Conservation (phyloP, 2,329 filamentous ascomycete species). For the Ophiognomonia clavigignenti-juglandacearum region DNA sequence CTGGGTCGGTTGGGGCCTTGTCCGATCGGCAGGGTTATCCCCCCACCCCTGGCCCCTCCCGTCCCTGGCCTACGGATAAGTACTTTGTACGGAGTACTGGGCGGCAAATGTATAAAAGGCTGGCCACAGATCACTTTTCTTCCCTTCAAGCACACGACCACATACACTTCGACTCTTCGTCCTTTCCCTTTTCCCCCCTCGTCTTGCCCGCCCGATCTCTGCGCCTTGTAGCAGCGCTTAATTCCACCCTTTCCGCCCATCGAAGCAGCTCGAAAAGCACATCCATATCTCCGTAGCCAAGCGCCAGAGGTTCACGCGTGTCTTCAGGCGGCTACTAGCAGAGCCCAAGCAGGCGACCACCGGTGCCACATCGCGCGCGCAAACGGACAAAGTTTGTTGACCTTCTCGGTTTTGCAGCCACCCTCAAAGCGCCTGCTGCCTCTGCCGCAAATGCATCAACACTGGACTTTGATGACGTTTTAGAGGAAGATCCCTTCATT, state of each 20-base stretch:
- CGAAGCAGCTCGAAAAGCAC: neutral
- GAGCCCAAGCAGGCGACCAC: conserved; percentile 8
- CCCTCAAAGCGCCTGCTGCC: neutral
- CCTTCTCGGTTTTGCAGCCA: conserved; percentile 3
- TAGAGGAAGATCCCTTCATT: conserved; percentile 12
- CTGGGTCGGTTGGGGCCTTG: too few relatives aligned
- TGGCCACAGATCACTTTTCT: too few relatives aligned
- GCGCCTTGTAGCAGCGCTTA: neutral
- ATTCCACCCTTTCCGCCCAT: neutral
- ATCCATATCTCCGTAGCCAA: neutral
- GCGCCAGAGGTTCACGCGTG: neutral
- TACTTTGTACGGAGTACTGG: too few relatives aligned
- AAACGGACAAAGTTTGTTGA: conserved; percentile 7
- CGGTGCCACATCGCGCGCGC: conserved; percentile 1
- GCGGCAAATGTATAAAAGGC: too few relatives aligned
- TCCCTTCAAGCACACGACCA: conserved; percentile 1
- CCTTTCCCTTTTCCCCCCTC: conserved; percentile 4
- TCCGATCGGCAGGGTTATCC: too few relatives aligned
- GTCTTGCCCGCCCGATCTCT: neutral
- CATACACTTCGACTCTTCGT: neutral
- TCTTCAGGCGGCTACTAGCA: conserved; percentile 1
- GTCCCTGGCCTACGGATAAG: too few relatives aligned
- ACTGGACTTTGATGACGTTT: conserved; percentile 24
- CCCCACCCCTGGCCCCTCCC: too few relatives aligned
- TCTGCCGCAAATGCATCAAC: conserved; percentile 13